A percentile compares a stretch with the other conserved stretches of the same genome.
Conservation (phyloP, 176 grass and related monocot species). For the Musa schizocarpa region DNA sequence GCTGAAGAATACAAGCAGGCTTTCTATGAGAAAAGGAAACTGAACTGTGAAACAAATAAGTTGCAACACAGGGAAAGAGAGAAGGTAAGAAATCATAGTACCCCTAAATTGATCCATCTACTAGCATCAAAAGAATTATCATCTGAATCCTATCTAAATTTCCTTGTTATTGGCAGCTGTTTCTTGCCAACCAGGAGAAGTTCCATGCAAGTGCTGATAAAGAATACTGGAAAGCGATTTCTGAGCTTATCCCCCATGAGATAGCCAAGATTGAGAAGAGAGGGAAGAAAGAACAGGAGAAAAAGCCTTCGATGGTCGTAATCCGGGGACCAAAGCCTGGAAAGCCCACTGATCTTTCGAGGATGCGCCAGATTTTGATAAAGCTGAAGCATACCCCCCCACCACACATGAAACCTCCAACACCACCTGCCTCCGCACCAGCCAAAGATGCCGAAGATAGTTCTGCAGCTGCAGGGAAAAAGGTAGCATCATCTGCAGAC, state of each 20-base stretch:
- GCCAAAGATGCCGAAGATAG: neutral
- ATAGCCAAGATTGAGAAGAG: slow-evolving; percentile 7
- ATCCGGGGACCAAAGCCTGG: slow-evolving; percentile 8
- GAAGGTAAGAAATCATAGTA: neutral
- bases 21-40: slow-evolving; percentile 6
- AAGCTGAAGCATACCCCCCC: slow-evolving; percentile 2
- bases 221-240: slow-evolving; percentile 5
- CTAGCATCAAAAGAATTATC: no score
- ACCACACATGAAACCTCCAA: slow-evolving; percentile 4
- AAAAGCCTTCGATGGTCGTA: neutral
- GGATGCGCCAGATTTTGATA: slow-evolving; percentile 1
- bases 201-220: slow-evolving; percentile 3
- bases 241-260: slow-evolving; percentile 8
- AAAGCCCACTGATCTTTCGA: slow-evolving; percentile 1
- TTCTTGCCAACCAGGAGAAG: slow-evolving; percentile 4
- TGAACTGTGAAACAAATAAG: neutral
- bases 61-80: neutral
- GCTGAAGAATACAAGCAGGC: slow-evolving; percentile 1
- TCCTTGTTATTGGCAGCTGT: neutral
- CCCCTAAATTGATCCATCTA: neutral
- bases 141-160: neutral
- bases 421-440: neutral
- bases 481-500: neutral
- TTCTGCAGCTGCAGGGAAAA: neutral
- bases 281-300: slow-evolving; percentile 3